Base-by-base conservation (phyloP, 257 asterid genomes). In the Nicotiana noctiflora region DNA sequence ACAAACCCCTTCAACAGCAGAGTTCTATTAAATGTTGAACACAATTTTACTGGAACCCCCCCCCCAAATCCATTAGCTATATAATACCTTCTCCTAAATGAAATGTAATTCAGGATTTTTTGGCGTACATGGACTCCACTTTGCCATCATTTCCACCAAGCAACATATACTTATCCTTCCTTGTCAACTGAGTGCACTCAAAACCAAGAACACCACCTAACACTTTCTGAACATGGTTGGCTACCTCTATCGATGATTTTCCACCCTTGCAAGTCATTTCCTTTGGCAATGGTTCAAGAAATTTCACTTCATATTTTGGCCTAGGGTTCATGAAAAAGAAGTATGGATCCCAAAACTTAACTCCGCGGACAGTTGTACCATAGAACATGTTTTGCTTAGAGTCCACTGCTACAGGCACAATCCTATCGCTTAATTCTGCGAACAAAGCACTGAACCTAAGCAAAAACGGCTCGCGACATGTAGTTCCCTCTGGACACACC, bases 111-210 rank as follows among this genome's bases (percentile, higher is more conserved):
- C 40, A 72, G 40, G 78, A n/a, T 49, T 72, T 72, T 40, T 72
- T 72, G 0, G 78, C 13, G 44, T 90, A 88, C 99, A 96, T 96
- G 12, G 99, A 96, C 81, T 96, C 98, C 87, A 96, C 98, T 85
- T 92, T 96, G 34, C 99, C 99, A 84, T 96, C 99, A 82, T 94
- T 96, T 82, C 99, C 99, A 60, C 98, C 99, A 59, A 96, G 98
- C 89, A 94, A 86, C 92, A 96, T 63, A 27, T 96, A 96, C 94
- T 96, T 96, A 67, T 96, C 99, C 84, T 96, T 96, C 88, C 99
- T 89, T 0, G 99, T 96, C 90, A 96, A 76, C 84, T 96, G 98
- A 52, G 98, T 96, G 81, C 98, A 87, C 85, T 96, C 98, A 81
- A 96, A 96, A 18, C 99, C 99, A 34, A 96, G 90, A 0, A 92